Evolutionary conservation across 441 rosid genomes (phyloP).

Genomic region (Adansonia rubrostipa): DNA sequence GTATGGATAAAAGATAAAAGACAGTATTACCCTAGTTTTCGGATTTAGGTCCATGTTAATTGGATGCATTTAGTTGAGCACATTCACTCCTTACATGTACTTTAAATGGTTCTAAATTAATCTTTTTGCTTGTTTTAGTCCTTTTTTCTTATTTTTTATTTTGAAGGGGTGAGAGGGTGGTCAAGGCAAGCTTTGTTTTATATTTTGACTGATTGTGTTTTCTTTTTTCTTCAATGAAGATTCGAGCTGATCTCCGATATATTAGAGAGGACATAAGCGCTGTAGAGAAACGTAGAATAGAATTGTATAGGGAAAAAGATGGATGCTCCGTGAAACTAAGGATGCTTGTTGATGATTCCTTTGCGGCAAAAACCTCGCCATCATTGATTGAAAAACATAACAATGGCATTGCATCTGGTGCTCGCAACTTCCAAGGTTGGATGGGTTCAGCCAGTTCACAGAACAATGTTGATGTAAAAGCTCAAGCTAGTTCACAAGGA

Average conservation of each 20-base stretch:
- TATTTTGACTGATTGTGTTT: background rate
- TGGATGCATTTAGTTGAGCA: constrained; percentile 16
- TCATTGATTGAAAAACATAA: constrained; percentile 27
- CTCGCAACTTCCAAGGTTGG: constrained; percentile 14
- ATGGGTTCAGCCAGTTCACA: constrained; percentile 19
- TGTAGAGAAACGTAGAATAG: constrained; percentile 33
- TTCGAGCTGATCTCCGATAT: constrained; percentile 40
- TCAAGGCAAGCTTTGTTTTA: background rate
- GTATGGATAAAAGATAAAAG: constrained; percentile 12
- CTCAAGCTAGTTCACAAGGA: constrained; percentile 30
- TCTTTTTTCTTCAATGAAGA: constrained; percentile 25
- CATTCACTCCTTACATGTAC: background rate
- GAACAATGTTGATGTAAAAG: constrained; percentile 33
- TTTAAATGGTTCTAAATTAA: background rate
- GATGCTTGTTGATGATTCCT: constrained; percentile 29
- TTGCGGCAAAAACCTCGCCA: constrained; percentile 17
- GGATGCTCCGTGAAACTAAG: constrained; percentile 30
- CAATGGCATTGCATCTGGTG: constrained; percentile 15
- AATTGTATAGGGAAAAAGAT: constrained; percentile 30
- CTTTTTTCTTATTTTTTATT: background rate
- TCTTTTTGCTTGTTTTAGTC: background rate
- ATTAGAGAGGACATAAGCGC: constrained; percentile 41
- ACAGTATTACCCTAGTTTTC: background rate
- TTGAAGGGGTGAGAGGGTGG: background rate
- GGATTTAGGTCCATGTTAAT: background rate